A percentile compares a stretch with the other conserved stretches of the same genome.
Evolutionary conservation across 2,329 filamentous ascomycete species (phyloP).

Genomic region (Paecilomyces niveus): DNA sequence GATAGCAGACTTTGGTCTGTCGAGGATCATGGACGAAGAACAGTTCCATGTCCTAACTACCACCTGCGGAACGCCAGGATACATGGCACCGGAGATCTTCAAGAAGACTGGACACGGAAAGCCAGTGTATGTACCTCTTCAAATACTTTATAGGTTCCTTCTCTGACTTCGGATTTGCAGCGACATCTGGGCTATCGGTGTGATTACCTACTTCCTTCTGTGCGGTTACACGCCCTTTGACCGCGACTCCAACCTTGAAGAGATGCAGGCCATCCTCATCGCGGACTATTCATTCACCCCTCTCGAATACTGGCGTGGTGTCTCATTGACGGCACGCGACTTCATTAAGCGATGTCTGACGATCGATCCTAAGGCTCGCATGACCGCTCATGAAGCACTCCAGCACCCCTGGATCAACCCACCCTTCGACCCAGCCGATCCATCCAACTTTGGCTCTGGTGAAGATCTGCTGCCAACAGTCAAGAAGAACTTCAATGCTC

Average conservation of each 20-base stretch:
- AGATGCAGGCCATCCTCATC: conserved; percentile 97
- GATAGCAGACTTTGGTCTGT: conserved; percentile 94
- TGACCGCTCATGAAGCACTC: conserved; percentile 77
- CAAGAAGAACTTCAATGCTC: conserved; percentile 65
- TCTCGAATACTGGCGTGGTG: conserved; percentile 91
- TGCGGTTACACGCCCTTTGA: conserved; percentile 98
- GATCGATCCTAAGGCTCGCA: conserved; percentile 76
- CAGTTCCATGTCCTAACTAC: conserved; percentile 97
- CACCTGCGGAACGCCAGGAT: conserved; percentile 93
- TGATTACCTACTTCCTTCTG: conserved; percentile 97
- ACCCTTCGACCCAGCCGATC: conserved; percentile 39
- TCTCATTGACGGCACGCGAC: conserved; percentile 76
- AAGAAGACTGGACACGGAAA: conserved; percentile 98
- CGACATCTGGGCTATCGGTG: conserved; percentile 95
- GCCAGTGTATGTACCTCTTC: conserved; percentile 60
- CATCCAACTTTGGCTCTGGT: conserved; percentile 24
- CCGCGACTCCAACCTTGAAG: conserved; percentile 92
- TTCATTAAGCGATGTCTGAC: conserved; percentile 92
- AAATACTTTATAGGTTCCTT: neutral
- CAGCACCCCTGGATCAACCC: conserved; percentile 60
- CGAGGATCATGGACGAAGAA: conserved; percentile 97
- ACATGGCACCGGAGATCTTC: conserved; percentile 99
- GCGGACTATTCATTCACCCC: conserved; percentile 96
- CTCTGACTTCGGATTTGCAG: conserved; percentile 26
- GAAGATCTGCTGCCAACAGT: conserved; percentile 57